Evolutionary conservation across 495 filamentous ascomycete genomes (phyloP), one percentile per base, ranked within the genome.

Genomic region (Penicillium maclennaniae): DNA sequence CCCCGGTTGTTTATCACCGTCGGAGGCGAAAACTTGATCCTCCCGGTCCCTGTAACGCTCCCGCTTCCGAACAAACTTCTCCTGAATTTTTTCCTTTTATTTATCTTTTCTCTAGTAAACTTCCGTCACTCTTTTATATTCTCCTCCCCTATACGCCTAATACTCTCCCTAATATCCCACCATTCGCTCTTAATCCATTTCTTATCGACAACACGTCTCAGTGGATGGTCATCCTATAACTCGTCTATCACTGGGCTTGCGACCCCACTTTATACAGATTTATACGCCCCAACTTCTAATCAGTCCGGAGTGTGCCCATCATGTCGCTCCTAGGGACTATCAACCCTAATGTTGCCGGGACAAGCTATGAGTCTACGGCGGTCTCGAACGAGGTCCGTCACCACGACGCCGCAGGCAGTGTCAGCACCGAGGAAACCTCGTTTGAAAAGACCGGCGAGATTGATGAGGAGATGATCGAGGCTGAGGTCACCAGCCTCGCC

Each of bases 401-500:
- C 20, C 60, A 64, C 53, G 62, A 68, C 17, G 53, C 55, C 36
- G 54, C 55, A 41, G 58, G 41, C 44, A 69, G 61, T 17, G 36
- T 70, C 16, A 71, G 62, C 44, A 62, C 62, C n/a, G 66, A 66
- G 9, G 67, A 69, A 21, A 72, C 71, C 8, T 63, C 63, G 12
- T 28, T 56, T 28, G 69, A 73, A 23, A 66, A 64, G 43, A 27
- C 45, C 31, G 47, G 53, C 20, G 60, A 67, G 19, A 27, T 60
- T 3, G 45, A 68, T 15, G 77, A 78, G 44, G 62, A 67, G 0
- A 54, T 54, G 4, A 55, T 62, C 7, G 74, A 76, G 38, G 61
- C 61, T 25, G 68, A 73, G 49, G 68, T 81, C 37, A 67, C 66
- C 27, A 62, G 71, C 7, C 70, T 81, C 36, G 78, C 77, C 7